Base-by-base conservation (phyloP, 2,329 filamentous ascomycete species). In the Aureobasidium pullulans region DNA sequence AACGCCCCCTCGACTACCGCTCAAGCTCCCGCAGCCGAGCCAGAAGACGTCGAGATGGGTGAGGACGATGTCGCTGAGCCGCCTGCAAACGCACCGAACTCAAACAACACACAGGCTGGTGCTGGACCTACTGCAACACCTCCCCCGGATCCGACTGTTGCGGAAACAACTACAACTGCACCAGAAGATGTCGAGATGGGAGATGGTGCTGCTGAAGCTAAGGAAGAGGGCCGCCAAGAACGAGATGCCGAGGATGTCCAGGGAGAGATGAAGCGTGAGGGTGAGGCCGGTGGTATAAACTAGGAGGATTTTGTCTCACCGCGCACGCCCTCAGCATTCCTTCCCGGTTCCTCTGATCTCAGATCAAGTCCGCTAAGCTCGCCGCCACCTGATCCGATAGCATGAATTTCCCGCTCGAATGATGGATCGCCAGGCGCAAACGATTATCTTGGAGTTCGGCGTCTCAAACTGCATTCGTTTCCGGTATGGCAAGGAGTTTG, bases 171-270 rank as follows among this genome's bases (percentile, higher is more conserved):
- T 5, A 13, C 47, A 31, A 6, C 57, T 28, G 59, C 52, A 16
- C 36, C 43, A 13, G 54, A 49, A 47, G 60, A 62, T 37, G 43
- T 62, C 10, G 60, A 60, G 28, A 62, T 62, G 61, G 61, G 32
- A 6, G 61, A 58, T 2, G 28, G 28, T n/a, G 44, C 50, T 15
- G 57, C 50, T 11, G 60, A 57, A 42, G 60, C 50, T 16, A 69
- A 68, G 60, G 68, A 69, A 31, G 67, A 67, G 40, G 70, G 68
- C n/a, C 56, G 64, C 11, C 56, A 62, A 50, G 69, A 72, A 61
- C 61, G 70, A 8, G 64, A 64, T 23, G 60, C 64, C 3, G 66
- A 70, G 32, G 65, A 72, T 43, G 65, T 64, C 2, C 61, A 64
- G 3, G 70, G 61, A 6, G 71, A 72, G 60, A 62, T 56, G 58